These are phyloP conservation scores for Termitomyces sp. DNA, from an alignment of 768 basidiomycete genomes.

Conservation along the genomic window DNA sequence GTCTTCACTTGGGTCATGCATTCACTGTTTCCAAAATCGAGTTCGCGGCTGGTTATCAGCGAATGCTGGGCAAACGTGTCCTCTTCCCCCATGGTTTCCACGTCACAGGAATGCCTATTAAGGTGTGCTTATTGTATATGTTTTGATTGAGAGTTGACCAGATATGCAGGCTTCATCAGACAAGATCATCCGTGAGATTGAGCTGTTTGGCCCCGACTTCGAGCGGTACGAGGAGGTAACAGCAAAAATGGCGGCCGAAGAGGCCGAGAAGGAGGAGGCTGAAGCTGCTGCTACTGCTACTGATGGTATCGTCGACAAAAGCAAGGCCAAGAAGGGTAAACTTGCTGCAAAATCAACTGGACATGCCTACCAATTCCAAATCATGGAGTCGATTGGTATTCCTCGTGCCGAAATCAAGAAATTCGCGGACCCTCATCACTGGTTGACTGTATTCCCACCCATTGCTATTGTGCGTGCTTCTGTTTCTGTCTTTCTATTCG, in stretches of 20 bases:
- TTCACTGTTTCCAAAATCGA: slow-evolving; percentile 99
- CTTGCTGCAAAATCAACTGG: slow-evolving; percentile 90
- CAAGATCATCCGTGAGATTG: slow-evolving; percentile 96
- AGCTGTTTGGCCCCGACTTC: slow-evolving; percentile 90
- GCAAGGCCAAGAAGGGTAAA: slow-evolving; percentile 95
- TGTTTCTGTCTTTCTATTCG: neutral
- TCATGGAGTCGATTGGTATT: slow-evolving; percentile 91
- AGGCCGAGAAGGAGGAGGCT: slow-evolving; percentile 38
- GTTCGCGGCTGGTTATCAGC: slow-evolving; percentile 91
- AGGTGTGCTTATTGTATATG: slow-evolving; percentile 48
- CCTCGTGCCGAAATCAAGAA: slow-evolving; percentile 88
- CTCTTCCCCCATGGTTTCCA: slow-evolving; percentile 98
- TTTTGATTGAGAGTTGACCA: neutral
- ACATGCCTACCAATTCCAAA: slow-evolving; percentile 96
- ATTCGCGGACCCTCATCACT: slow-evolving; percentile 92
- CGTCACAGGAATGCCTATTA: slow-evolving; percentile 99
- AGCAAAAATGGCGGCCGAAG: slow-evolving; percentile 36
- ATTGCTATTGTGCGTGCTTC: slow-evolving; percentile 50
- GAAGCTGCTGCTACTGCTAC: slow-evolving; percentile 29
- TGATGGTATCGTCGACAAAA: slow-evolving; percentile 43
- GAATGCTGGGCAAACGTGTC: slow-evolving; percentile 90
- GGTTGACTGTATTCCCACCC: slow-evolving; percentile 93
- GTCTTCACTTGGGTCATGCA: slow-evolving; percentile 93
- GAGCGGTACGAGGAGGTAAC: slow-evolving; percentile 54
- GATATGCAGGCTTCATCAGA: slow-evolving; percentile 80